Evolutionary conservation across 2,329 filamentous ascomycete genomes (phyloP), one percentile per base, ranked within the genome.

Genomic region (Bisporella sp.): DNA sequence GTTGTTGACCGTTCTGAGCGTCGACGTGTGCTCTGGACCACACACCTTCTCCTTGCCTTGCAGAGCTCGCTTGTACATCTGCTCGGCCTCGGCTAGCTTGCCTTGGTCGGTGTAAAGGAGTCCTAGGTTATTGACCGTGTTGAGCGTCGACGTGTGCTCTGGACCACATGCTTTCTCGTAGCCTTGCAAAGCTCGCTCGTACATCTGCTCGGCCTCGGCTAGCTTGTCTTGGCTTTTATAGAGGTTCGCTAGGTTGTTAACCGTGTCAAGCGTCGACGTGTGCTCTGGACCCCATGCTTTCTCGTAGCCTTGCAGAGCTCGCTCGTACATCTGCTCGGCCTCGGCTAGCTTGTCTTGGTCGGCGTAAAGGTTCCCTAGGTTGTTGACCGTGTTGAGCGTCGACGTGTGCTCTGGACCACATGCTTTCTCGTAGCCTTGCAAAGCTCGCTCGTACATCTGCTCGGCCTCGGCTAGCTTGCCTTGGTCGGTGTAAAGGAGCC

Each of bases 131-230:
- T n/a, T 41, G 13, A 49, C 45, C n/a, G 31, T 45, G n/a, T 49
- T 3, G 1, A 49, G 47, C 31, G 41, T 56, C 11, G 32, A 42
- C 5, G 39, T 52, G 46, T 49, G 31, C 13, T 66, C 57, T 12
- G 61, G 57, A 35, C 66, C 54, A 5, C 48, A 9, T 7, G 59
- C 41, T 45, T 56, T 60, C 46, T 56, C 62, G 49, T 64, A 57
- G 11, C 57, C 13, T 4, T 53, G 35, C 7, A 55, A 2, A 8
- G 52, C 53, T 35, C 30, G 46, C 37, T 48, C 5, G 21, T 41
- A 43, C 46, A 48, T 48, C 29, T 48, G 37, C 46, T 48, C 28
- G 28, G 32, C 50, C 48, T 48, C 44, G 32, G 6, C 46, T 13
- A 37, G 49, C 54, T 42, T 51, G 39, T 50, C 60, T 49, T 63